Evolutionary conservation across 768 basidiomycete genomes (phyloP).

Genomic region (Dentipellis fragilis): DNA sequence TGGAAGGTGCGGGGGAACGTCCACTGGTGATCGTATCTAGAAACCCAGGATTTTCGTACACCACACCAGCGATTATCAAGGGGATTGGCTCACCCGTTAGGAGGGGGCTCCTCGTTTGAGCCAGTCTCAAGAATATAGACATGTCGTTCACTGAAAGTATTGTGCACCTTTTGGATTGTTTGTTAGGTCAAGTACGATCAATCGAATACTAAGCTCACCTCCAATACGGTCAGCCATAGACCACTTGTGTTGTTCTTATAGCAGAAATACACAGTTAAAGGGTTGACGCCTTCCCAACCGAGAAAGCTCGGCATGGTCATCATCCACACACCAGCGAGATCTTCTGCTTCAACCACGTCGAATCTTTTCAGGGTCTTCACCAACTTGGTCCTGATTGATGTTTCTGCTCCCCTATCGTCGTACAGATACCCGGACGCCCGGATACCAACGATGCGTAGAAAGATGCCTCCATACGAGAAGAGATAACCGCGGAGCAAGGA

Average conservation of each 20-base stretch:
- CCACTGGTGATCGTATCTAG: conserved; percentile 53
- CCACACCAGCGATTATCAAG: too few species aligned
- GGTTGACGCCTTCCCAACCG: conserved; percentile 64
- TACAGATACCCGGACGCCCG: conserved; percentile 24
- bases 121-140: conserved; percentile 43
- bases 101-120: conserved; percentile 30
- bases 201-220: conserved; percentile 29
- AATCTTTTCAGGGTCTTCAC: conserved; percentile 22
- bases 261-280: conserved; percentile 58
- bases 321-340: conserved; percentile 52
- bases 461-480: conserved; percentile 42
- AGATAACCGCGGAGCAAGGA: conserved; percentile 39
- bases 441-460: conserved; percentile 37
- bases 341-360: conserved; percentile 16
- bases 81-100: conserved; percentile 21
- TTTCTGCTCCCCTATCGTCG: conserved; percentile 8
- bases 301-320: conserved; percentile 64
- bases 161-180: conserved; percentile 40
- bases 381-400: conserved; percentile 33
- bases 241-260: conserved; percentile 26
- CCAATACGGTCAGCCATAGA: conserved; percentile 40
- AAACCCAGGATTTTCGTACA: too few species aligned
- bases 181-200: too few species aligned
- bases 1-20: conserved; percentile 60
- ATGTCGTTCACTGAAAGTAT: conserved; percentile 66